Evolutionary conservation across 768 basidiomycete genomes (phyloP).

Genomic region (Tulasnella sp.): DNA sequence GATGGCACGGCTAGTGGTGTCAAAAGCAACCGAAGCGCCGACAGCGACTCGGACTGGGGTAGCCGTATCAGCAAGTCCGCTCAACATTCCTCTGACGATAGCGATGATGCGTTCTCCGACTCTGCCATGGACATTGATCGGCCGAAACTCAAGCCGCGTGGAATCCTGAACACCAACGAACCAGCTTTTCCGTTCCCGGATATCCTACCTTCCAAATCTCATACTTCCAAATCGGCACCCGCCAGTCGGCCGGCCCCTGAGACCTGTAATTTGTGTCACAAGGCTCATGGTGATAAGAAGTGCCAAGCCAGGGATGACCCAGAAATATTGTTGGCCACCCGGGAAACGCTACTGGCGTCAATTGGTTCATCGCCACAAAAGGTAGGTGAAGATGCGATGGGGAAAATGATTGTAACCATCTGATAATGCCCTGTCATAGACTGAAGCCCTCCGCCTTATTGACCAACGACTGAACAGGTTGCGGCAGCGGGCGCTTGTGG

Average conservation of each 20-base stretch:
- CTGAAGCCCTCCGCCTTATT: slow-evolving; percentile 55
- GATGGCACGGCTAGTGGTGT: neutral
- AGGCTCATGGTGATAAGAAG: slow-evolving; percentile 35
- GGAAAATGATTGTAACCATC: neutral
- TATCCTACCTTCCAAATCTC: neutral
- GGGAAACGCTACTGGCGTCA: slow-evolving; percentile 51
- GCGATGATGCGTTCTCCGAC: neutral
- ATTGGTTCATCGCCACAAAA: slow-evolving; percentile 26
- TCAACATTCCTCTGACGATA: neutral
- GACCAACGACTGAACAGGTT: slow-evolving; percentile 44
- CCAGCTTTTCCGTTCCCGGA: slow-evolving; percentile 7
- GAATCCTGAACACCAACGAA: neutral
- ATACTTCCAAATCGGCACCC: neutral
- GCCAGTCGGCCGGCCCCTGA: neutral
- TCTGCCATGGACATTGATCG: neutral
- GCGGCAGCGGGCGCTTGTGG: too few relatives aligned
- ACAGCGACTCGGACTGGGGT: neutral
- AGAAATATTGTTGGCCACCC: slow-evolving; percentile 56
- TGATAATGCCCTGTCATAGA: slow-evolving; percentile 29
- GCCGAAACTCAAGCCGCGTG: neutral
- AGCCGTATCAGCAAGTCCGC: slow-evolving; percentile 1
- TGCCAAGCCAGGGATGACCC: slow-evolving; percentile 59
- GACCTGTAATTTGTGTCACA: slow-evolving; percentile 48
- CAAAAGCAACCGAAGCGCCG: neutral
- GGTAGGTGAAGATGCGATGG: neutral